Base-by-base conservation (phyloP, 768 basidiomycete genomes). In the Daedaleopsis sinensis region DNA sequence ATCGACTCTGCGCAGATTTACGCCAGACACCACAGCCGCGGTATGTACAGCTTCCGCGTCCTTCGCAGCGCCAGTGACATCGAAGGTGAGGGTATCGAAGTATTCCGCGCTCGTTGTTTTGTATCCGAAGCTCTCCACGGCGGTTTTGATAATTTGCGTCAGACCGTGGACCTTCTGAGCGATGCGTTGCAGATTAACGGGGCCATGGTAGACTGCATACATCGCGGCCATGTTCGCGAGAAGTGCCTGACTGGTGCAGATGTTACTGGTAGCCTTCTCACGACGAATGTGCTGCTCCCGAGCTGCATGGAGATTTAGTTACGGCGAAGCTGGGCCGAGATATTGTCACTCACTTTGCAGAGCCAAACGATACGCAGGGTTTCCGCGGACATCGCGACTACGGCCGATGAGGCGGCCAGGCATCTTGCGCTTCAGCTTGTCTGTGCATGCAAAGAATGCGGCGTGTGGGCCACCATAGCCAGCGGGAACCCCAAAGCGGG, bases 201-300 rank as follows among this genome's bases (percentile, higher is more conserved):
- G 91, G 12, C 97, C 97, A 70, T 99, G 97, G 73, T 97, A 98
- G 21, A 98, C 86, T 7, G 95, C 95, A 71, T 94, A 95, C 96
- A 99, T 98, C 38, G 96, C 95, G 19, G 97, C 94, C 94, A 98
- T 98, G 77, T 99, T 99, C 19, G 97, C 97, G 27, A 99, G 90
- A 18, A 99, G 85, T 0, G 94, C 97, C 76, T 99, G 96, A 66
- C 92, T 93, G 7, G 97, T 99, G 73, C 97, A 99, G 61, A 99
- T 97, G 71, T 98, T 98, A 71, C 93, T 95, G 5, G 97, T 99
- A 0, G 97, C 96, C 78, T 95, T 98, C 74, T 99, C 96, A 21
- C 96, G 91, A 61, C 96, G 90, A 65, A 98, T 97, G 70, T 97
- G 95, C 75, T 96, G 96, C 73, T 97, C 94, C 27, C 95, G 91